A percentile compares a stretch with the other conserved stretches of the same genome.
Conservation (phyloP, 2,329 filamentous ascomycete genomes). For the Clarireedia sp. region DNA sequence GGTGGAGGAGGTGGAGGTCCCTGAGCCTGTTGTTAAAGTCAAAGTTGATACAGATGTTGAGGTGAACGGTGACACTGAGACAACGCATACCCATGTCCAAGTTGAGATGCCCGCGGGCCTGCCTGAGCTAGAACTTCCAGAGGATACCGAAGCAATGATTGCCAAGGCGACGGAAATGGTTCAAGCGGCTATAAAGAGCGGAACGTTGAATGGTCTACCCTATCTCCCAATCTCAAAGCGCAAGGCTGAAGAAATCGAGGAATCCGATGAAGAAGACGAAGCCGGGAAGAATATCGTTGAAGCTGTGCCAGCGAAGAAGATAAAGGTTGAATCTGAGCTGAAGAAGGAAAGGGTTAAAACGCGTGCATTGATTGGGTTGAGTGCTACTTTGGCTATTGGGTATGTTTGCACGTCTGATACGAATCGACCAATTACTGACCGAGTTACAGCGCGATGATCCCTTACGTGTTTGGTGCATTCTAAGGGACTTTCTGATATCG, state of each 20-base stretch:
- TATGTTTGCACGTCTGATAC: constrained; percentile 46
- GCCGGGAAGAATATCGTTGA: background rate
- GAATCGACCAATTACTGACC: constrained; percentile 11
- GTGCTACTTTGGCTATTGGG: constrained; percentile 83
- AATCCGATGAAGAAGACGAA: constrained; percentile 13
- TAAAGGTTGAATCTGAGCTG: constrained; percentile 66
- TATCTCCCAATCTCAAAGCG: too few species aligned
- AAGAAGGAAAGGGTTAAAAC: constrained; percentile 81
- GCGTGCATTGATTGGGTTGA: constrained; percentile 77
- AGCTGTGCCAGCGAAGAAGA: constrained; percentile 60
- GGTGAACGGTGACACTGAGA: constrained; percentile 50
- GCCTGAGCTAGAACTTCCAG: constrained; percentile 61
- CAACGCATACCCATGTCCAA: constrained; percentile 64
- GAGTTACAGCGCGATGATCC: constrained; percentile 26
- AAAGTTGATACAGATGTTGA: constrained; percentile 59
- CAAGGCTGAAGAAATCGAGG: constrained; percentile 34
- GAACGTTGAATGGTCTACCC: constrained; percentile 29
- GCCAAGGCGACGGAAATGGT: constrained; percentile 85
- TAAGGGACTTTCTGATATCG: constrained; percentile 10
- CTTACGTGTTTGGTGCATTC: constrained; percentile 28
- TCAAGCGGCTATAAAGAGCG: constrained; percentile 49
- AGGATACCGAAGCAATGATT: constrained; percentile 77
- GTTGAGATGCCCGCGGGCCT: constrained; percentile 64
- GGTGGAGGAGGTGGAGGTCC: constrained; percentile 26
- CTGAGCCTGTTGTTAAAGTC: constrained; percentile 57